Evolutionary conservation across 306 rosid genomes (phyloP).

Genomic region (Trifolium fragiferum): DNA sequence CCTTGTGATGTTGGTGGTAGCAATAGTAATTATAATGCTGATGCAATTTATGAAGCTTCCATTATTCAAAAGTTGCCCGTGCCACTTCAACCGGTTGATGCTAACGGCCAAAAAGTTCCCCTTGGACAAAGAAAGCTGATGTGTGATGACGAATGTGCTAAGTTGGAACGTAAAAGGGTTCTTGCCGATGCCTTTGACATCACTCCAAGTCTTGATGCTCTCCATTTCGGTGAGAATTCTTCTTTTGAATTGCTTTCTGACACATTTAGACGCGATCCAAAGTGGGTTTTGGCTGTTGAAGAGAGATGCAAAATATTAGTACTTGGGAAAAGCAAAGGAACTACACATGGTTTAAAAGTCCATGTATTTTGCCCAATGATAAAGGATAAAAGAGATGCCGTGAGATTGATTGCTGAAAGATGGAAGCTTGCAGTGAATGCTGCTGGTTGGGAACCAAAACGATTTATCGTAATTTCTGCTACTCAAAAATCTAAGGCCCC

Average conservation of each 20-base stretch:
- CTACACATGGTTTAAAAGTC: conserved; percentile 63
- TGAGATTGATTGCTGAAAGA: conserved; percentile 80
- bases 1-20: conserved; percentile 86
- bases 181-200: conserved; percentile 96
- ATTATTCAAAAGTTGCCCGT: conserved; percentile 72
- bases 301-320: conserved; percentile 91
- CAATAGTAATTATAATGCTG: conserved; percentile 60
- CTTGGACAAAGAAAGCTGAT: conserved; percentile 84
- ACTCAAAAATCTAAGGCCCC: conserved; percentile 84
- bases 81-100: conserved; percentile 75
- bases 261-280: conserved; percentile 74
- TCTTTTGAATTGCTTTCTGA: conserved; percentile 71
- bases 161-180: conserved; percentile 81
- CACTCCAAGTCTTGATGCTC: conserved; percentile 75
- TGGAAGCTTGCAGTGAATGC: conserved; percentile 81
- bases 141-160: conserved; percentile 94
- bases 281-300: conserved; percentile 90
- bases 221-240: conserved; percentile 78
- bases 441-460: conserved; percentile 98
- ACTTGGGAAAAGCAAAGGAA: conserved; percentile 80
- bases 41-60: conserved; percentile 70
- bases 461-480: conserved; percentile 73
- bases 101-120: conserved; percentile 63
- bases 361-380: conserved; percentile 88
- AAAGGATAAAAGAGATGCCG: conserved; percentile 87